Conservation (phyloP, 1,139 yeast species). For the Yamadazyma epiphylla region DNA sequence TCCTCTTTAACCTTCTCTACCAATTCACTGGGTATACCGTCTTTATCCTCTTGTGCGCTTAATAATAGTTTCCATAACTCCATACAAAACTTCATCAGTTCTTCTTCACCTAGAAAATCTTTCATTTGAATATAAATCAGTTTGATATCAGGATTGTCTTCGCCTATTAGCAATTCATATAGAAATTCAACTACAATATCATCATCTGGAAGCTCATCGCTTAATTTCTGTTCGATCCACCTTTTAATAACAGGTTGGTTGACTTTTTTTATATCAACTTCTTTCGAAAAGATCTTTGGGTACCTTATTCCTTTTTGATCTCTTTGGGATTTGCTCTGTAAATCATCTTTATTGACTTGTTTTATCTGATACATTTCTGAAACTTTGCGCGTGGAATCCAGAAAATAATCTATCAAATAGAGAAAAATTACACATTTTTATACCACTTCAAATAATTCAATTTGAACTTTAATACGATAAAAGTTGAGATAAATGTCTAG, state of each 20-base stretch:
- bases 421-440: no score
- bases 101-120: conserved; percentile 37
- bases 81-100: conserved; percentile 27
- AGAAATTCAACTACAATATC: conserved; percentile 43
- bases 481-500: no score
- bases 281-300: conserved; percentile 23
- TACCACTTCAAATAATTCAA: no score
- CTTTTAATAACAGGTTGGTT: conserved; percentile 26
- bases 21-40: conserved; percentile 33
- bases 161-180: conserved; percentile 27
- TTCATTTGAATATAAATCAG: conserved; percentile 33
- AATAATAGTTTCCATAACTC: conserved; percentile 37
- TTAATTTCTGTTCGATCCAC: conserved; percentile 32
- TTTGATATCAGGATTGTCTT: conserved; percentile 26
- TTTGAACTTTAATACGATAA: no score
- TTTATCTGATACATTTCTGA: background rate
- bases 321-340: conserved; percentile 8
- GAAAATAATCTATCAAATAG: no score
- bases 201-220: conserved; percentile 40
- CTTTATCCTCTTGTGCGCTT: conserved; percentile 37
- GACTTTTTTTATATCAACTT: conserved; percentile 32
- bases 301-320: conserved; percentile 11
- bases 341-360: conserved; percentile 14
- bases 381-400: background rate
- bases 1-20: conserved; percentile 6